These are phyloP conservation scores for Crepidotus variabilis DNA, from an alignment of 768 basidiomycete species.

Conservation along the genomic window DNA sequence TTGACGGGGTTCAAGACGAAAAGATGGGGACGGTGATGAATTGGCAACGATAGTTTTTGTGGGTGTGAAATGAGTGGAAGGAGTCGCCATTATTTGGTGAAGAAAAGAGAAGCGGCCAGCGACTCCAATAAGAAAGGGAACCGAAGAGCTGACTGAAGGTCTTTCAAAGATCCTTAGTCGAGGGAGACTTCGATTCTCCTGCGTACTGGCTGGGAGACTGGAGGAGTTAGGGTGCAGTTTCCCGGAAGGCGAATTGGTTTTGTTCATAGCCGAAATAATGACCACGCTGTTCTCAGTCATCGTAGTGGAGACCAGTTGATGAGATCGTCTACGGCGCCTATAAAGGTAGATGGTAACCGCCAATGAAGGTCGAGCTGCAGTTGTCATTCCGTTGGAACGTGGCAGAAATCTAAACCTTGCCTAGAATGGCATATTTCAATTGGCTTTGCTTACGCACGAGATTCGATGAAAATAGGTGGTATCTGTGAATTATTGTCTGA, in stretches of 20 bases:
- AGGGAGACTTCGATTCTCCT: not conserved
- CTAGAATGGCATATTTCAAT: not conserved
- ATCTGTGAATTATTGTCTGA: not conserved
- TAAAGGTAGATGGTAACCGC: not conserved
- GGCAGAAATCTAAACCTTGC: not conserved
- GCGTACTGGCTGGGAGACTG: not conserved
- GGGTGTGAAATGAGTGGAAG: conserved; percentile 6
- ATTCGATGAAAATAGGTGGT: not conserved
- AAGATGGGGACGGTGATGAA: conserved; percentile 12
- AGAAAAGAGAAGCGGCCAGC: not conserved
- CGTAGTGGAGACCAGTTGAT: not conserved
- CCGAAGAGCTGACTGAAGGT: not conserved
- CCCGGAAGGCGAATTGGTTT: not conserved
- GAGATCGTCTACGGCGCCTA: not conserved
- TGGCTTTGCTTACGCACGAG: not conserved
- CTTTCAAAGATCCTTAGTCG: not conserved
- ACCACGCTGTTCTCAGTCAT: not conserved
- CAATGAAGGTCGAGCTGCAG: not conserved
- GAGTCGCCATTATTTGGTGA: not conserved
- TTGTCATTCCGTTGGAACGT: too few relatives aligned
- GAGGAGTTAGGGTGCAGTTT: not conserved
- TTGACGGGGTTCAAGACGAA: conserved; percentile 26
- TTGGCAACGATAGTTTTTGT: not conserved
- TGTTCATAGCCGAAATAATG: not conserved
- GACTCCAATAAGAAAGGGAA: not conserved